phyloP scores from a whole-genome alignment of 345 rosid genomes.

The Rhodamnia argentea region DNA sequence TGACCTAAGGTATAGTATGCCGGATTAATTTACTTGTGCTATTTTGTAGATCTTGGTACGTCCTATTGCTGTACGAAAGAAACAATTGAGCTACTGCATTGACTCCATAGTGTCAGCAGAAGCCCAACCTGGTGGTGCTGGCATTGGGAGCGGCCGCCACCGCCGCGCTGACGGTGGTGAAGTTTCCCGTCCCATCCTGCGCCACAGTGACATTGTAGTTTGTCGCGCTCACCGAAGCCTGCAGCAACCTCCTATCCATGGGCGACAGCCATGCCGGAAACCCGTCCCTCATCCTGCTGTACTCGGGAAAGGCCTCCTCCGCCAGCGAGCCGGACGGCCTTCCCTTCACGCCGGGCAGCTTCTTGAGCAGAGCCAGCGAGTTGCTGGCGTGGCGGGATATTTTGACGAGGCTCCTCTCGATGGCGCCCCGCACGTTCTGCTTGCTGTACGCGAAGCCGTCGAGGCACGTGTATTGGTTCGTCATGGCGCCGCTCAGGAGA shows the following conservation, averaged over 20 bases:
- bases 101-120: background rate
- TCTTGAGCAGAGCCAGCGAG: conserved; percentile 52
- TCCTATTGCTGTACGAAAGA: background rate
- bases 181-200: conserved; percentile 64
- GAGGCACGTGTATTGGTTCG: conserved; percentile 88
- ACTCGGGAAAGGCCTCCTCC: conserved; percentile 21
- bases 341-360: conserved; percentile 32
- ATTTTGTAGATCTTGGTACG: background rate
- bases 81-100: background rate
- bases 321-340: background rate
- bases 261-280: conserved; percentile 52
- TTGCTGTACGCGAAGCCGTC: conserved; percentile 53
- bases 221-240: conserved; percentile 17
- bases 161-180: conserved; percentile 49
- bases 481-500: conserved; percentile 63
- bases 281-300: conserved; percentile 28
- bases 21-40: background rate
- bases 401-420: conserved; percentile 33
- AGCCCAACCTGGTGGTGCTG: conserved; percentile 47
- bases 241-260: conserved; percentile 35
- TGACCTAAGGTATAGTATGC: background rate
- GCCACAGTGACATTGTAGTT: conserved; percentile 50
- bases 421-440: conserved; percentile 18
- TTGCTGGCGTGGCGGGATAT: conserved; percentile 60
- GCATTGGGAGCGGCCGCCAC: conserved; percentile 62